Evolutionary conservation across 257 asterid species (phyloP).

Genomic region (Jasminum sambac): DNA sequence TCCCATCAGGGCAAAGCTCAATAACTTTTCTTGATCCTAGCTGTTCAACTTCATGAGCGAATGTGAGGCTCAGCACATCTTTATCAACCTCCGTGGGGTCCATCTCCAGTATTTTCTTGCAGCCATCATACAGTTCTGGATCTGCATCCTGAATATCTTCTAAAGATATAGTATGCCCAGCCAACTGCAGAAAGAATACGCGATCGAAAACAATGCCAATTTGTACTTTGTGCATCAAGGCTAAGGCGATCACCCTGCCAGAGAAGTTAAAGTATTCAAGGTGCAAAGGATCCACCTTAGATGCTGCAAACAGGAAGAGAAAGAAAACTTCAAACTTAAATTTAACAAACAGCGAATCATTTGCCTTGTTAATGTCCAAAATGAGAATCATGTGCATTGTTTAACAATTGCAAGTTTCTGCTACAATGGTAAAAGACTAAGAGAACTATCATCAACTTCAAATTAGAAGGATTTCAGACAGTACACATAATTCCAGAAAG

Average conservation of each 20-base stretch:
- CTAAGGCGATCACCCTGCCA: conserved; percentile 90
- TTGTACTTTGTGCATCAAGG: conserved; percentile 92
- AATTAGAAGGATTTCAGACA: background rate
- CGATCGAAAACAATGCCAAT: conserved; percentile 93
- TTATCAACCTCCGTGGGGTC: conserved; percentile 76
- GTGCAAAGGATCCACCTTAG: conserved; percentile 90
- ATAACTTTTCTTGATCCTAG: conserved; percentile 72
- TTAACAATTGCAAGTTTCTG: conserved; percentile 18
- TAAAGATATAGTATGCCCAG: conserved; percentile 58
- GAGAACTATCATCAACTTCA: background rate
- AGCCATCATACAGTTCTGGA: conserved; percentile 80
- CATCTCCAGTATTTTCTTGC: conserved; percentile 92
- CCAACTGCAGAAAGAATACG: conserved; percentile 68
- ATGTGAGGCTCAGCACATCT: conserved; percentile 87
- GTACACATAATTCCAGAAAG: background rate
- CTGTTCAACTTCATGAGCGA: conserved; percentile 76
- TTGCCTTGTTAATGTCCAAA: conserved; percentile 9
- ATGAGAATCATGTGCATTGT: conserved; percentile 18
- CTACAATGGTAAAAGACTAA: background rate
- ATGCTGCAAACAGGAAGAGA: conserved; percentile 57
- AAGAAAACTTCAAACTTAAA: no score
- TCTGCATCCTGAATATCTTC: conserved; percentile 91
- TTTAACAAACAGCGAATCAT: background rate
- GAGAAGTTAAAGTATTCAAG: conserved; percentile 79
- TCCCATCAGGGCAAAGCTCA: conserved; percentile 78